A percentile compares a stretch with the other conserved stretches of the same genome.
phyloP scores from a whole-genome alignment of 345 rosid genomes.

The Laguncularia racemosa region DNA sequence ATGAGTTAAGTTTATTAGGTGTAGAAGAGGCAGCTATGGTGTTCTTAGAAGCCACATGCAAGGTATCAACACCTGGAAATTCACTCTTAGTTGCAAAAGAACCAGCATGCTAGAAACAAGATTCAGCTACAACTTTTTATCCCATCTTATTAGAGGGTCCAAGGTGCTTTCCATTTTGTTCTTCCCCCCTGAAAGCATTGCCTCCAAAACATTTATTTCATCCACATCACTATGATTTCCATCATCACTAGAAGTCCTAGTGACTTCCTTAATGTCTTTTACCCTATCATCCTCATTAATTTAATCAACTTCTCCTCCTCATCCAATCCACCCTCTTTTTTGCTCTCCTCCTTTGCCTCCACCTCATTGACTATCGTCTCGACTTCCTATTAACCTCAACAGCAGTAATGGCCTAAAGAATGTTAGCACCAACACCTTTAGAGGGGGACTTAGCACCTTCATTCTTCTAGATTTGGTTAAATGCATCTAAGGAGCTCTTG shows the following conservation, averaged over 20 bases:
- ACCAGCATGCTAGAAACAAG: conserved; percentile 29
- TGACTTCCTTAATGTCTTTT: conserved; percentile 1
- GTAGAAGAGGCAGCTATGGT: neutral
- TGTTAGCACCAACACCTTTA: too few relatives aligned
- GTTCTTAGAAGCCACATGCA: conserved; percentile 11
- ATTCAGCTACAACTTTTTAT: conserved; percentile 27
- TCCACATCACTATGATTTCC: conserved; percentile 34
- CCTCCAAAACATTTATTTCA: conserved; percentile 56
- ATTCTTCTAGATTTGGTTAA: too few relatives aligned
- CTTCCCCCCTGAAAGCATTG: conserved; percentile 49
- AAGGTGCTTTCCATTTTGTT: conserved; percentile 23
- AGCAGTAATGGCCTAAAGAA: too few relatives aligned
- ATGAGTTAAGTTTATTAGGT: conserved; percentile 15
- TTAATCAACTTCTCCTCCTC: conserved; percentile 3
- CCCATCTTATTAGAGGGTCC: conserved; percentile 26
- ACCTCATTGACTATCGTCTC: too few relatives aligned
- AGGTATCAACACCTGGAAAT: conserved; percentile 12
- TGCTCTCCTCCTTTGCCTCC: conserved; percentile 18
- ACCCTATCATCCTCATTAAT: neutral
- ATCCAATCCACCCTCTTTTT: conserved; percentile 11
- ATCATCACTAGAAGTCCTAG: conserved; percentile 12
- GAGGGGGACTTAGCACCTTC: too few relatives aligned
- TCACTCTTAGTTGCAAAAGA: conserved; percentile 25
- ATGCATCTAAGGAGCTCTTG: too few relatives aligned
- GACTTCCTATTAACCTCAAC: too few relatives aligned